Conservation (phyloP, 768 basidiomycete genomes). For the Lactarius vividus region DNA sequence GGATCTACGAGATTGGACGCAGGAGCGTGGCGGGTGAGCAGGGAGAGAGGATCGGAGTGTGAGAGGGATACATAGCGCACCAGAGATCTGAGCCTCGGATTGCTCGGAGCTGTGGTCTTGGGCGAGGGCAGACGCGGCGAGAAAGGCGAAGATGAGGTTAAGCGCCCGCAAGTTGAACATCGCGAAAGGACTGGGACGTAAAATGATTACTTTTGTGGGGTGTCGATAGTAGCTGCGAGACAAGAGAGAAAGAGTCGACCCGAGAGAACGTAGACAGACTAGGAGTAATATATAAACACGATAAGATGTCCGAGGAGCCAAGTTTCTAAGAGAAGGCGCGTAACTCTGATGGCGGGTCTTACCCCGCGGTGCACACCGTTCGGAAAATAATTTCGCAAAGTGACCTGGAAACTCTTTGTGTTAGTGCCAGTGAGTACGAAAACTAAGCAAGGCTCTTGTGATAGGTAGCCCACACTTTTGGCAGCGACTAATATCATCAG, state of each 20-base stretch:
- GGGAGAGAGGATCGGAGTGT: background rate
- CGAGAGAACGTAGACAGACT: no score
- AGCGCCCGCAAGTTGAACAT: slow-evolving; percentile 2
- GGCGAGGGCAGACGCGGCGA: slow-evolving; percentile 8
- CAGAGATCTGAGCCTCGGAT: slow-evolving; percentile 23
- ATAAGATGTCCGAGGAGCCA: no score
- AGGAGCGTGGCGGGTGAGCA: background rate
- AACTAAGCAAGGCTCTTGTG: no score
- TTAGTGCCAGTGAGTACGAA: no score
- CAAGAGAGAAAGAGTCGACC: background rate
- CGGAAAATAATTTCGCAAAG: background rate
- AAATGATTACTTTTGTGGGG: background rate
- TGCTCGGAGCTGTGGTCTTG: slow-evolving; percentile 22
- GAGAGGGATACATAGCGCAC: background rate
- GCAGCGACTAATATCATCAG: no score
- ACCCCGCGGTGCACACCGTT: no score
- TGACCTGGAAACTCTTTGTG: no score
- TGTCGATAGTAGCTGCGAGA: no score
- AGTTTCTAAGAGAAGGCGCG: background rate
- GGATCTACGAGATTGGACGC: slow-evolving; percentile 19
- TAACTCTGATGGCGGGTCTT: background rate
- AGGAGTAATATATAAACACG: background rate
- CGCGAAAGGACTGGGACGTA: background rate
- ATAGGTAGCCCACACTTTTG: no score
- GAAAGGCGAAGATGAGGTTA: background rate